phyloP scores from a whole-genome alignment of 78 protist species.

The Trichosphaerium sp. region DNA sequence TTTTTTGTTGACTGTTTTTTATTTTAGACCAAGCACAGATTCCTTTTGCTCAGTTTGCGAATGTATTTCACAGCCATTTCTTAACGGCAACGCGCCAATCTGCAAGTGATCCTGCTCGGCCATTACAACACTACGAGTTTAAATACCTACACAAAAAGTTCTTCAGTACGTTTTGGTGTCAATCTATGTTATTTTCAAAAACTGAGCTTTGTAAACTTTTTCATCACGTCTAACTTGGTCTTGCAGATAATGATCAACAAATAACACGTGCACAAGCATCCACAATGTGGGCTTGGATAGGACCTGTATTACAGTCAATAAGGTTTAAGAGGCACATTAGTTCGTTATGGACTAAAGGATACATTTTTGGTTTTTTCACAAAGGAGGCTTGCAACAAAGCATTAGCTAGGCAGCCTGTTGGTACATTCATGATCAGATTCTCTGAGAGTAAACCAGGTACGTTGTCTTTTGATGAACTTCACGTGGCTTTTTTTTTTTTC shows the following conservation, averaged over 20 bases:
- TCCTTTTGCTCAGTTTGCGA: background rate
- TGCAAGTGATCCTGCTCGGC: conserved; percentile 5
- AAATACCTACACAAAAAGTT: conserved; percentile 28
- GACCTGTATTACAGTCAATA: conserved; percentile 35
- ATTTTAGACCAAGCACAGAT: background rate
- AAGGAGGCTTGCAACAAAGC: conserved; percentile 36
- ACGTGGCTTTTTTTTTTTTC: too few relatives aligned
- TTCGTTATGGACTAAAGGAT: conserved; percentile 37
- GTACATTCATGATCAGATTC: conserved; percentile 38
- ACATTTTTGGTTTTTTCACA: conserved; percentile 30
- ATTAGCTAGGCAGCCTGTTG: conserved; percentile 2
- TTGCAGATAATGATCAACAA: conserved; percentile 1
- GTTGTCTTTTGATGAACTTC: too few relatives aligned
- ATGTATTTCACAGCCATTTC: conserved; percentile 12
- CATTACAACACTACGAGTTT: conserved; percentile 31
- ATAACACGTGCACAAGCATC: conserved; percentile 12
- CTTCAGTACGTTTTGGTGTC: background rate
- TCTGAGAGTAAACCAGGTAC: conserved; percentile 37
- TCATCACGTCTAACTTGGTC: too few relatives aligned
- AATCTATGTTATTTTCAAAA: background rate
- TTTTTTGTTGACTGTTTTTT: conserved; percentile 35
- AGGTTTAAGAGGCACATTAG: conserved; percentile 44
- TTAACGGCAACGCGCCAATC: conserved; percentile 28
- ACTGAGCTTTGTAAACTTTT: too few relatives aligned
- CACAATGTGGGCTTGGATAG: conserved; percentile 36